These are phyloP conservation scores for Candida caryicola DNA, from an alignment of 805 yeast genomes.

Conservation along the genomic window DNA sequence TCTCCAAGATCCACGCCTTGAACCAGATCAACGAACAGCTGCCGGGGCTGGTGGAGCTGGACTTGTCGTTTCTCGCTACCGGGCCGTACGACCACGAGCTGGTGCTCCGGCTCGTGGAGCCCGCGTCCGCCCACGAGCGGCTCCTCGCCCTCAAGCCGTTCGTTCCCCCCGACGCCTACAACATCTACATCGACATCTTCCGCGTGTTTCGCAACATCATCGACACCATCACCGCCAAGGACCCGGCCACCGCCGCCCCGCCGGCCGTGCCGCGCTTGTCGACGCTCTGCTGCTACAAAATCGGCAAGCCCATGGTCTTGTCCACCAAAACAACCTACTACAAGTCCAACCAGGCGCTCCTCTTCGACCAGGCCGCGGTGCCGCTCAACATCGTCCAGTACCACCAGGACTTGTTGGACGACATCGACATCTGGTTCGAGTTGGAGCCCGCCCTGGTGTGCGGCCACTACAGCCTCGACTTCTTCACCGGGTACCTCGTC, in stretches of 20 bases:
- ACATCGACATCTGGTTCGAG: slow-evolving; percentile 36
- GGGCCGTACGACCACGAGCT: neutral
- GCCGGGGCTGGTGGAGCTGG: neutral
- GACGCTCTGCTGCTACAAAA: slow-evolving; percentile 20
- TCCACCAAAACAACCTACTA: slow-evolving; percentile 34
- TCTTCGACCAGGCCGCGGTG: slow-evolving; percentile 23
- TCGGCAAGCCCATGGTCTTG: slow-evolving; percentile 35
- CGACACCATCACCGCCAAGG: slow-evolving; percentile 7
- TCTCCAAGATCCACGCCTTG: slow-evolving; percentile 34
- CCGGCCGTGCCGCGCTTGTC: slow-evolving; percentile 15
- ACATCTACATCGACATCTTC: slow-evolving; percentile 31
- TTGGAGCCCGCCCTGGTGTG: slow-evolving; percentile 28
- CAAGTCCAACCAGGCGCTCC: slow-evolving; percentile 27
- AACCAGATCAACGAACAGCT: slow-evolving; percentile 19
- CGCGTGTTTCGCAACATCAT: slow-evolving; percentile 27
- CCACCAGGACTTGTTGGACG: slow-evolving; percentile 26
- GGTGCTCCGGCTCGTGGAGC: slow-evolving; percentile 5
- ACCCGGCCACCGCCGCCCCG: neutral
- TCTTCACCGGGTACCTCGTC: slow-evolving; percentile 33
- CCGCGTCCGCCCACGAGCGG: slow-evolving; percentile 20
- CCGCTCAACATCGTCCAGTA: slow-evolving; percentile 21
- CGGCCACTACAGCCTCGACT: slow-evolving; percentile 18
- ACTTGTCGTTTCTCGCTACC: neutral
- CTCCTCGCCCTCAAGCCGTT: slow-evolving; percentile 23
- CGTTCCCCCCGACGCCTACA: slow-evolving; percentile 26